Base-by-base conservation (phyloP, 2,329 filamentous ascomycete genomes). In the Pestalotiopsis sp. region DNA sequence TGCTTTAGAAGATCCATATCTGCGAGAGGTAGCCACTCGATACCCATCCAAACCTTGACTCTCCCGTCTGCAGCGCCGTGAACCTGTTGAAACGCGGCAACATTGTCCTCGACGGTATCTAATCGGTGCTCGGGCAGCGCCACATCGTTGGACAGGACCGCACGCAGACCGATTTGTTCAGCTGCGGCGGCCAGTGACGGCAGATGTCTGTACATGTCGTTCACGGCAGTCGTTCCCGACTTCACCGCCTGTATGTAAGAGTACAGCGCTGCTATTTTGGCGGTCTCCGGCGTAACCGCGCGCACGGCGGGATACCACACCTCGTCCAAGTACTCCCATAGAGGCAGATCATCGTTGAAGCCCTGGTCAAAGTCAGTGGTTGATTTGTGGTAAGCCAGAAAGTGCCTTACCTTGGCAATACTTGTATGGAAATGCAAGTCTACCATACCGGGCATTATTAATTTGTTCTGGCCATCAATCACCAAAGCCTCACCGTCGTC, bases 121-220 rank as follows among this genome's bases (percentile, higher is more conserved):
- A 74, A 68, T 2, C 67, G 65, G 65, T 74, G 71, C 61, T 73
- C 73, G 1, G 72, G 69, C 9, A 74, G 68, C 1, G 72, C 73
- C 9, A 73, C 67, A 36, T 73, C 71, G 39, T 72, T 72, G 55
- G 69, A 70, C 12, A 74, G 20, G 1, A 74, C 72, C 14, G 72
- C 72, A 2, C 72, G 71, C 25, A 74, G 72, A 17, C 72, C 72
- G 14, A 72, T 70, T 31, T 74, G 67, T 17, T 72, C 59, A 17
- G 72, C 72, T 20, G 72, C 72, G 5, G 59, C 64, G 27, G 72
- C 71, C 20, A 74, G 67, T 3, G 71, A 69, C 27, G 68, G 64
- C 6, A 72, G 63, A 25, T 70, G 69, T 9, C 73, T 66, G 62
- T 78, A 75, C 64, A 78, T 74, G 59, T 79, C 71, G 36, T 74